A percentile compares a stretch with the other conserved stretches of the same genome.
Conservation (phyloP, 1,284 basidiomycete species). For the Papiliotrema fonsecae region DNA sequence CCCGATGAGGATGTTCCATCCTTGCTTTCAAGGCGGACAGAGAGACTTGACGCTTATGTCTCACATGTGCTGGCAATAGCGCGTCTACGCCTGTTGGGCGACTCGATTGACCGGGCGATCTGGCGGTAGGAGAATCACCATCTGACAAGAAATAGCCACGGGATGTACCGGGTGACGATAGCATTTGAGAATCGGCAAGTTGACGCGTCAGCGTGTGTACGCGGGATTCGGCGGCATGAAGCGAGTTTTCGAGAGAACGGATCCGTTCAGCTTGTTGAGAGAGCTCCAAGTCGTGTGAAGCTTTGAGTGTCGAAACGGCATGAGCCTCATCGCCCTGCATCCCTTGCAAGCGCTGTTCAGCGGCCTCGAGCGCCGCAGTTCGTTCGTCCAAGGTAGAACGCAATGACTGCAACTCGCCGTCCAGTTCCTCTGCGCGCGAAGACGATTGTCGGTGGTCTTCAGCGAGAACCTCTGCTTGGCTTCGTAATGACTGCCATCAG, state of each 20-base stretch:
- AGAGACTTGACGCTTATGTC: conserved; percentile 78
- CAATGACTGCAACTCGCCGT: conserved; percentile 3
- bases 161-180: conserved; percentile 10
- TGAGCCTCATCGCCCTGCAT: neutral
- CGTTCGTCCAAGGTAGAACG: too few relatives aligned
- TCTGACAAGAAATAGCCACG: conserved; percentile 1
- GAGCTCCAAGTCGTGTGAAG: conserved; percentile 62
- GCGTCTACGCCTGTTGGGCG: conserved; percentile 51
- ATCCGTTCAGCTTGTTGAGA: conserved; percentile 71
- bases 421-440: neutral
- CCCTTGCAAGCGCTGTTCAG: too few relatives aligned
- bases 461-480: conserved; percentile 18
- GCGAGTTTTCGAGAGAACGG: conserved; percentile 63
- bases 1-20: conserved; percentile 10
- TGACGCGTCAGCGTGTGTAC: conserved; percentile 69
- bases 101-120: neutral
- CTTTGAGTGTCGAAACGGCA: neutral
- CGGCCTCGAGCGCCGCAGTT: too few relatives aligned
- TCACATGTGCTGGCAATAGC: conserved; percentile 65
- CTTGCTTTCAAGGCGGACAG: conserved; percentile 76
- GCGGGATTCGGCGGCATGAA: conserved; percentile 66
- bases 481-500: conserved; percentile 3
- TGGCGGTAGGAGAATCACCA: neutral
- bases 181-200: conserved; percentile 31
- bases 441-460: conserved; percentile 7